Evolutionary conservation across 2,329 filamentous ascomycete species (phyloP), one percentile per base, ranked within the genome.

Genomic region (Akanthomyces dipterigenus): DNA sequence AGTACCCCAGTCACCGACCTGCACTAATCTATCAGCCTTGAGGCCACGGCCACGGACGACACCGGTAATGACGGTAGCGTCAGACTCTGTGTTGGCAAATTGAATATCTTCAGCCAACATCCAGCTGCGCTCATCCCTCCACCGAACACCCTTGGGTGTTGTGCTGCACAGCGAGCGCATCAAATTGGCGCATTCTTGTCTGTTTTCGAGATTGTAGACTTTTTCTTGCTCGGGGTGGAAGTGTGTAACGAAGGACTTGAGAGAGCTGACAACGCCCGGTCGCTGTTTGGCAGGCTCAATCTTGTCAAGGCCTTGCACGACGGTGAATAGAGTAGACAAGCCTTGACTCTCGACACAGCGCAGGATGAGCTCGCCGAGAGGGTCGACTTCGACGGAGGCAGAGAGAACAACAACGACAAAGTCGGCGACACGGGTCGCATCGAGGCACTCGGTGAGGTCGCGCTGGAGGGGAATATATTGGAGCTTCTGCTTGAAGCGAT

Each of bases 41-140:
- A 99, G 74, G 9, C 89, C 88, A 70, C 87, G 90, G 38, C 95
- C 95, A 70, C 95, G 84, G 31, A 98, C 86, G 3, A 95, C 85
- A 66, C 95, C 95, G 0, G 91, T 96, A 46, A 99, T 71, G 8
- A 93, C 78, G 9, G 91, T 89, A 46, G 86, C 78, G n/a, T 83
- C 81, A 1, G 81, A 78, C 12, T 81, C 80, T 5, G 76, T 79
- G 31, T 84, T 80, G 12, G 85, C 82, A 82, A 92, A 96, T 67
- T 84, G 77, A 58, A 96, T 80, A 31, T 93, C 84, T 66, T 99
- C 95, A 5, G 93, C 85, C 62, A 96, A 78, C 88, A 99, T 91
- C 90, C 95, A 99, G 68, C 92, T 96, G 67, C 95, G 84, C 66
- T 96, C 91, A 57, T 99, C 95, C 68, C 95, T 86, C 95, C 95